Percentiles rank a stretch among this genome's conserved stretches.
Conservation (phyloP, 2,329 filamentous ascomycete species). For the Apiospora saccharicola region DNA sequence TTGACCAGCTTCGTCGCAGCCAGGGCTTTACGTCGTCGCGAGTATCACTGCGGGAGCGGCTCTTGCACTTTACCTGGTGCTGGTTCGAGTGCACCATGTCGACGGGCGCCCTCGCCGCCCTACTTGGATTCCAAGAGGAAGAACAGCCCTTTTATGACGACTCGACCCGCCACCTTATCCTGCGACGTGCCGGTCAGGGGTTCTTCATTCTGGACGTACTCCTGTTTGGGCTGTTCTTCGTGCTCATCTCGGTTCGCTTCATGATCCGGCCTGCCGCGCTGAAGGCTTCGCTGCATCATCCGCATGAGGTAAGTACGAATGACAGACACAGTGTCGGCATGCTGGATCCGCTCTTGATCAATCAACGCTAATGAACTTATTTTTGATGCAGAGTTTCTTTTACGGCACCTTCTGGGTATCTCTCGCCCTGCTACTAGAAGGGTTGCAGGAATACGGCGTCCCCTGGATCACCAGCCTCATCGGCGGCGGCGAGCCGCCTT, state of each 20-base stretch:
- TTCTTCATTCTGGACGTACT: conserved; percentile 59
- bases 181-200: conserved; percentile 55
- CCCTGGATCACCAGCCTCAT: conserved; percentile 36
- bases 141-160: conserved; percentile 52
- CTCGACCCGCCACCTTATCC: conserved; percentile 37
- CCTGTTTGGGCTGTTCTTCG: conserved; percentile 55
- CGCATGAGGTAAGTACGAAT: conserved; percentile 49
- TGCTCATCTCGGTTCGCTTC: conserved; percentile 64
- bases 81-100: conserved; percentile 46
- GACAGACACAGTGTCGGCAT: background rate
- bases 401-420: conserved; percentile 66
- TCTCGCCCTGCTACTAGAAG: conserved; percentile 68
- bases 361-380: background rate
- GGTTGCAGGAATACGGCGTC: conserved; percentile 66
- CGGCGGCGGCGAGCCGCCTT: background rate
- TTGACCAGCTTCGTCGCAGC: conserved; percentile 1
- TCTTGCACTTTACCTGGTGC: conserved; percentile 35
- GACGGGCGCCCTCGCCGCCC: conserved; percentile 42
- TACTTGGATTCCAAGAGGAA: conserved; percentile 32
- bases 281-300: conserved; percentile 64
- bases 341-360: too few species aligned
- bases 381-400: conserved; percentile 54
- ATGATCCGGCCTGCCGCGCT: conserved; percentile 65
- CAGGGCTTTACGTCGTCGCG: conserved; percentile 16
- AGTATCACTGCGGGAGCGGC: conserved; percentile 22